phyloP scores from a whole-genome alignment of 1,284 basidiomycete genomes.

The Cutaneotrichosporon spelunceum region DNA sequence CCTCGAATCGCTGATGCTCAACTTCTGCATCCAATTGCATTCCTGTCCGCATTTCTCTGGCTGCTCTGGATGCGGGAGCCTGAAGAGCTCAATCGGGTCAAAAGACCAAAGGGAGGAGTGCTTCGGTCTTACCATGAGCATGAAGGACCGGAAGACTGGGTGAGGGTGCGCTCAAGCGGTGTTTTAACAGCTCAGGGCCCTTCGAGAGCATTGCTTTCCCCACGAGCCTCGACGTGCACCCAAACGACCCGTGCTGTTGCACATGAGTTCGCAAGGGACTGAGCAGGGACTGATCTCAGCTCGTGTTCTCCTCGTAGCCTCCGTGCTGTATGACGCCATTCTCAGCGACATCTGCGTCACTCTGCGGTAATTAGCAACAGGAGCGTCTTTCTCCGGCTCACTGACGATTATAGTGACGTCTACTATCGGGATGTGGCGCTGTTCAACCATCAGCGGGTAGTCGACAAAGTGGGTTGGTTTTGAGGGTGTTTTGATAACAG shows the following conservation, averaged over 20 bases:
- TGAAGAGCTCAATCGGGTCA: background rate
- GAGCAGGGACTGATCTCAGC: constrained; percentile 23
- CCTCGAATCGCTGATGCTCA: constrained; percentile 23
- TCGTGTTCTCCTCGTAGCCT: constrained; percentile 32
- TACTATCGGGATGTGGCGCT: constrained; percentile 77
- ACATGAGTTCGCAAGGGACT: constrained; percentile 24
- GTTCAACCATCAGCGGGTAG: constrained; percentile 68
- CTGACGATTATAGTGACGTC: constrained; percentile 63
- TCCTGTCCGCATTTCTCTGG: background rate
- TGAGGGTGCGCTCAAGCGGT: constrained; percentile 1
- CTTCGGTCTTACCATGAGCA: background rate
- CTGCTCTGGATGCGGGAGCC: background rate
- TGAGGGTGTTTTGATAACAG: constrained; percentile 52
- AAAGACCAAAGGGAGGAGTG: background rate
- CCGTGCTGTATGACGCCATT: constrained; percentile 39
- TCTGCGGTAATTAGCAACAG: constrained; percentile 31
- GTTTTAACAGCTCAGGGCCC: constrained; percentile 16
- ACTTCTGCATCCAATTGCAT: constrained; percentile 25
- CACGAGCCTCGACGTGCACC: constrained; percentile 25
- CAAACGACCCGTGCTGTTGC: constrained; percentile 10
- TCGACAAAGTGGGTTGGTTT: constrained; percentile 65
- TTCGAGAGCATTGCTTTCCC: constrained; percentile 34
- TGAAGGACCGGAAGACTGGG: constrained; percentile 25
- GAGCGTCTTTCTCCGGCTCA: background rate
- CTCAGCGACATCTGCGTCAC: constrained; percentile 31